Evolutionary conservation across 177 flowering plant species (phyloP).

Genomic region (Tripterygium wilfordii): DNA sequence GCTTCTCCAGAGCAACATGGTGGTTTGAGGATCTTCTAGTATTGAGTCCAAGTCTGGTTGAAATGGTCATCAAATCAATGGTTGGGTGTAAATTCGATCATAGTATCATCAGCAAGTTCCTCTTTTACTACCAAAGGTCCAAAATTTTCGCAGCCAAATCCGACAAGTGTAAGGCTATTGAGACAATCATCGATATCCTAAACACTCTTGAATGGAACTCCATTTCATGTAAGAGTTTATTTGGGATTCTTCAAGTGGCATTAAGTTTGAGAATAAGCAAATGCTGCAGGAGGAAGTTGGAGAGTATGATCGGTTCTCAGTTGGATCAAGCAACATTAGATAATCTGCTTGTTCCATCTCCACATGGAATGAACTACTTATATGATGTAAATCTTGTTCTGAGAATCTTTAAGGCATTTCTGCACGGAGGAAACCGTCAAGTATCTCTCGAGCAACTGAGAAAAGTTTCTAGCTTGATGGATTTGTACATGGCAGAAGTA

Average conservation of each 20-base stretch:
- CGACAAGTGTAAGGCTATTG: slow-evolving; percentile 39
- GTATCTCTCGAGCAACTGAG: slow-evolving; percentile 28
- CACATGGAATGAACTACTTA: slow-evolving; percentile 36
- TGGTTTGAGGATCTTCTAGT: slow-evolving; percentile 80
- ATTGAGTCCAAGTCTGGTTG: slow-evolving; percentile 32
- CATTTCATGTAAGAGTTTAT: slow-evolving; percentile 59
- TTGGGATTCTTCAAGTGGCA: slow-evolving; percentile 58
- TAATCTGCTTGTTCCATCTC: slow-evolving; percentile 76
- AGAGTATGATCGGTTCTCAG: slow-evolving; percentile 70
- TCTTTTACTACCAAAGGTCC: slow-evolving; percentile 67
- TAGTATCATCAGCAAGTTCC: slow-evolving; percentile 47
- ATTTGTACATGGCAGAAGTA: slow-evolving; percentile 36
- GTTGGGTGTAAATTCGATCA: slow-evolving; percentile 48
- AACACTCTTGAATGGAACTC: slow-evolving; percentile 44
- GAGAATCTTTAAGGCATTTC: slow-evolving; percentile 63
- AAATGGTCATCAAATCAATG: slow-evolving; percentile 42
- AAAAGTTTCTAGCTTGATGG: slow-evolving; percentile 42
- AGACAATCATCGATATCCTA: slow-evolving; percentile 44
- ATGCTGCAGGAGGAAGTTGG: slow-evolving; percentile 51
- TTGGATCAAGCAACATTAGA: slow-evolving; percentile 78
- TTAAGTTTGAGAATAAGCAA: slow-evolving; percentile 37
- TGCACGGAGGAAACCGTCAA: slow-evolving; percentile 24
- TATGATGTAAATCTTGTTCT: slow-evolving; percentile 81
- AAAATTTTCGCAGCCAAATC: slow-evolving; percentile 25
- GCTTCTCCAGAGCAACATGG: slow-evolving; percentile 39